phyloP scores from a whole-genome alignment of 352 stramenopile species.

The Pythium grandisporangium region DNA sequence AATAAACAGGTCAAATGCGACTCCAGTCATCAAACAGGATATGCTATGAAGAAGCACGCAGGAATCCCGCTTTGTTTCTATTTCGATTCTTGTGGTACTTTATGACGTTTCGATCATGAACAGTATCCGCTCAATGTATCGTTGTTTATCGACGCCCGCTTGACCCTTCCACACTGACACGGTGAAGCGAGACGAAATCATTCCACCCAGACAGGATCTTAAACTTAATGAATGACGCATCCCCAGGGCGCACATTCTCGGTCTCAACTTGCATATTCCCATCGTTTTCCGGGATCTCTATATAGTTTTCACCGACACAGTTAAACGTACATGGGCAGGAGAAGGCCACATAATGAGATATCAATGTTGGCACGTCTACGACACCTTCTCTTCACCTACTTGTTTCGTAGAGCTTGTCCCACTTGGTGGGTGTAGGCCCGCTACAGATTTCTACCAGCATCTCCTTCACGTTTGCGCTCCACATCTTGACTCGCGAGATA shows the following conservation, averaged over 20 bases:
- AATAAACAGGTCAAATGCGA: conserved; percentile 11
- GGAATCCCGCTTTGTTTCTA: too few species aligned
- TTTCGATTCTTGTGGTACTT: too few species aligned
- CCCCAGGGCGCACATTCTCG: conserved; percentile 57
- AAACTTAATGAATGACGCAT: conserved; percentile 79
- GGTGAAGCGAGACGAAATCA: conserved; percentile 71
- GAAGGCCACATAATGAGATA: too few species aligned
- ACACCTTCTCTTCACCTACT: conserved; percentile 21
- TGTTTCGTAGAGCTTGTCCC: conserved; percentile 67
- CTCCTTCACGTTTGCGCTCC: conserved; percentile 69
- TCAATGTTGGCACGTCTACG: too few species aligned
- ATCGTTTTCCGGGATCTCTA: conserved; percentile 72
- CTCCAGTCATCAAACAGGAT: neutral
- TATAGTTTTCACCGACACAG: neutral
- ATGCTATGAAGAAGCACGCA: too few species aligned
- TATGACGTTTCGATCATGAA: too few species aligned
- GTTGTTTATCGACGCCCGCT: conserved; percentile 28
- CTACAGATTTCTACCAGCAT: conserved; percentile 59
- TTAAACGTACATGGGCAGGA: too few species aligned
- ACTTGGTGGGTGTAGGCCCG: conserved; percentile 62
- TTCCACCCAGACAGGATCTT: conserved; percentile 78
- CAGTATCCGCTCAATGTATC: too few species aligned
- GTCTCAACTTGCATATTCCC: conserved; percentile 76
- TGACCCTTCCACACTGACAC: conserved; percentile 74
- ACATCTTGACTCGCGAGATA: conserved; percentile 73